These are phyloP conservation scores for Hevea brasiliensis DNA, from an alignment of 345 rosid species.

Conservation along the genomic window DNA sequence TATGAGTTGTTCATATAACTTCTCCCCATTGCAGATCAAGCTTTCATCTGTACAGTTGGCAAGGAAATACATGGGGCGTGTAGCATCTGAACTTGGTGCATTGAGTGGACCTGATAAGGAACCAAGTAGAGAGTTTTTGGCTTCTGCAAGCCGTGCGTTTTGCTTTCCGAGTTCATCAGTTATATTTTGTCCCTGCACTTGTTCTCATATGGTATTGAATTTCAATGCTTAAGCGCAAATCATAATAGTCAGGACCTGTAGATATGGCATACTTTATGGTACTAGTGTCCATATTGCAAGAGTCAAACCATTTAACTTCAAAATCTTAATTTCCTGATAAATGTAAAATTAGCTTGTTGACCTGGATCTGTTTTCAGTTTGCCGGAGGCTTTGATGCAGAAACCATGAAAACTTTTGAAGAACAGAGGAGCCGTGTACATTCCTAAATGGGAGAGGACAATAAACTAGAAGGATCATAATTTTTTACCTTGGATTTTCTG, in stretches of 20 bases:
- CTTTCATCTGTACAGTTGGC: constrained; percentile 94
- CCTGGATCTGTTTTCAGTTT: constrained; percentile 54
- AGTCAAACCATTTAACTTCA: background rate
- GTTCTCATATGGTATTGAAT: background rate
- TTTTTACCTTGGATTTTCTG: constrained; percentile 10
- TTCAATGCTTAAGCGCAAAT: constrained; percentile 1
- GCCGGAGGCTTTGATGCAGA: constrained; percentile 98
- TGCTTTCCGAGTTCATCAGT: constrained; percentile 98
- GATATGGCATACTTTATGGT: background rate
- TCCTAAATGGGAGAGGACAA: constrained; percentile 49
- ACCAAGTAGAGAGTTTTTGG: constrained; percentile 89
- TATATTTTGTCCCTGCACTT: constrained; percentile 20
- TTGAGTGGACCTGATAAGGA: constrained; percentile 77
- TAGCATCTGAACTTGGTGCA: constrained; percentile 78
- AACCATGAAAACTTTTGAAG: constrained; percentile 98
- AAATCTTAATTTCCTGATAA: background rate
- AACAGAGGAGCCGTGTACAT: constrained; percentile 68
- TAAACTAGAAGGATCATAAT: constrained; percentile 35
- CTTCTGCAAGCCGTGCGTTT: constrained; percentile 92
- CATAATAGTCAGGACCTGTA: background rate
- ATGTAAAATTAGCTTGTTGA: background rate
- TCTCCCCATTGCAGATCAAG: constrained; percentile 64
- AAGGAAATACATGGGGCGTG: constrained; percentile 94
- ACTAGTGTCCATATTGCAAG: background rate
- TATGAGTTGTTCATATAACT: background rate